Evolutionary conservation across 352 stramenopile species (phyloP).

Genomic region (Lagenidium giganteum): DNA sequence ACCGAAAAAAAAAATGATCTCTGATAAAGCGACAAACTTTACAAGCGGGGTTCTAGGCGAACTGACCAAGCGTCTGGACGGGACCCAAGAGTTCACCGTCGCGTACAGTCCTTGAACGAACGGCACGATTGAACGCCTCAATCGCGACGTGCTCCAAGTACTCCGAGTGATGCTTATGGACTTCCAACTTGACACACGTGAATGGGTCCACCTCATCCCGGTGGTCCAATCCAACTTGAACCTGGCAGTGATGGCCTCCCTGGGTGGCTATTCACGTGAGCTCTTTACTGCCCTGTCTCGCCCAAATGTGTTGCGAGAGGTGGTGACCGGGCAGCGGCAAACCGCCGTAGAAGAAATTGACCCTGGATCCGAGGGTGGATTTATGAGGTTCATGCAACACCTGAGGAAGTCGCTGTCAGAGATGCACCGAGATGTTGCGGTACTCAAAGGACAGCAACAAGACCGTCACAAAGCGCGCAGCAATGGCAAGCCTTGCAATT

Average conservation of each 20-base stretch:
- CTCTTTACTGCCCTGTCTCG: constrained; percentile 19
- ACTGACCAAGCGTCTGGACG: background rate
- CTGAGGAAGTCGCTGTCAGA: too few relatives aligned
- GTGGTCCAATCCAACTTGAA: constrained; percentile 16
- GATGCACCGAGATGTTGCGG: too few relatives aligned
- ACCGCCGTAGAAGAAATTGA: too few relatives aligned
- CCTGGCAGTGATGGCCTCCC: constrained; percentile 4
- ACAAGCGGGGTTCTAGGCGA: constrained; percentile 7
- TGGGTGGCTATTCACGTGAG: constrained; percentile 11
- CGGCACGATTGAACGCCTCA: constrained; percentile 12
- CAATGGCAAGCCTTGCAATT: too few relatives aligned
- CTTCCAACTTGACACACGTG: constrained; percentile 9
- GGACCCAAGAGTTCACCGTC: constrained; percentile 1
- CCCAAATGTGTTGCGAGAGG: too few relatives aligned
- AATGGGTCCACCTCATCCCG: constrained; percentile 9
- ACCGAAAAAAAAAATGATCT: too few relatives aligned
- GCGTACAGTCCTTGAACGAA: constrained; percentile 14
- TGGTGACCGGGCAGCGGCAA: too few relatives aligned
- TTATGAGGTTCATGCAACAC: too few relatives aligned
- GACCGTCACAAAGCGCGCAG: too few relatives aligned
- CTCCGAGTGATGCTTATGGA: constrained; percentile 9
- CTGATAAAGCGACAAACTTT: constrained; percentile 11
- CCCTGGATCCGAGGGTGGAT: too few relatives aligned
- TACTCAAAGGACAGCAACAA: too few relatives aligned
- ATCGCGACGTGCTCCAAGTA: constrained; percentile 14